Conservation (phyloP, 805 yeast species). For the Starmerella cellae region DNA sequence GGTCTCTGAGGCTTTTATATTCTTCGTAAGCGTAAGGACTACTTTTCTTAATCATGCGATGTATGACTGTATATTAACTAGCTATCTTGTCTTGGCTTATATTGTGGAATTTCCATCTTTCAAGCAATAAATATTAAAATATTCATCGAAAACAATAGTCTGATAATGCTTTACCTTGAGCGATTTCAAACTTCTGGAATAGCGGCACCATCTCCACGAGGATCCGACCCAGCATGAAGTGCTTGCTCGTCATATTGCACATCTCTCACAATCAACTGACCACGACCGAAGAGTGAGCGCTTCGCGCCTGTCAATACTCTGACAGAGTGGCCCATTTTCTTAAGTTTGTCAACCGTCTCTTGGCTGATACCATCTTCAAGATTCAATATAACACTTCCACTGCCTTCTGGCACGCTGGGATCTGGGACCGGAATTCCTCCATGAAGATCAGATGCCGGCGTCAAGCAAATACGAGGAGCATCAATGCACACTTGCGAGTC, state of each 20-base stretch:
- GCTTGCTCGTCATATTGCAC: conserved; percentile 32
- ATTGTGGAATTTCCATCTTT: too few species aligned
- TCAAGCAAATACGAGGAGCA: conserved; percentile 57
- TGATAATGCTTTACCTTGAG: too few species aligned
- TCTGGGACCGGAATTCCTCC: conserved; percentile 46
- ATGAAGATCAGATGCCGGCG: conserved; percentile 40
- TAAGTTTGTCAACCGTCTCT: conserved; percentile 36
- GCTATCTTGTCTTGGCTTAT: too few species aligned
- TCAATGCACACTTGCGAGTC: conserved; percentile 65
- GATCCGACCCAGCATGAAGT: conserved; percentile 62
- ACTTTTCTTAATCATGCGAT: too few species aligned
- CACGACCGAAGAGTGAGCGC: conserved; percentile 43
- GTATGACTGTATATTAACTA: too few species aligned
- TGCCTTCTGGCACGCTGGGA: not conserved
- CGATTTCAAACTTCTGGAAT: conserved; percentile 38
- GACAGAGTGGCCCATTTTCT: conserved; percentile 46
- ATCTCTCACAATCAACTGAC: conserved; percentile 49
- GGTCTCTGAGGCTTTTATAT: too few species aligned
- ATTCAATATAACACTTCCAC: conserved; percentile 37
- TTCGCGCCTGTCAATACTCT: conserved; percentile 31
- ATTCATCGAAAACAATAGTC: too few species aligned
- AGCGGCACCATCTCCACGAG: conserved; percentile 78
- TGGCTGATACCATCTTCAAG: conserved; percentile 52
- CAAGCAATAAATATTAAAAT: too few species aligned
- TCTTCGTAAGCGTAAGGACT: too few species aligned